phyloP scores from a whole-genome alignment of 2,329 filamentous ascomycete species.

The Thermothelomyces thermophilus region DNA sequence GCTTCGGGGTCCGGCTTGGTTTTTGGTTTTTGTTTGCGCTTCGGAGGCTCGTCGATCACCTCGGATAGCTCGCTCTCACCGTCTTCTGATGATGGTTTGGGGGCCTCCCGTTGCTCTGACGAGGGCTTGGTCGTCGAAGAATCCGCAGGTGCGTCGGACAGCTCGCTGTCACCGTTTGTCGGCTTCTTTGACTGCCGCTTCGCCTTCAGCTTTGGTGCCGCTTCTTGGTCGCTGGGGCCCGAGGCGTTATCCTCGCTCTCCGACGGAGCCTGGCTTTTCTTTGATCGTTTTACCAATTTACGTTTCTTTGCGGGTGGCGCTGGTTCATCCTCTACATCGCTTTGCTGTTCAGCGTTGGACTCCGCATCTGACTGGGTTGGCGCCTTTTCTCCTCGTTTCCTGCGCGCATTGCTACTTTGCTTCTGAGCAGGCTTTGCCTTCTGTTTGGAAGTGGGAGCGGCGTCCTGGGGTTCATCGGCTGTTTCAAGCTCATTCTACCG shows the following conservation, averaged over 20 bases:
- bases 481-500: constrained; percentile 13
- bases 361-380: constrained; percentile 9
- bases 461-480: constrained; percentile 13
- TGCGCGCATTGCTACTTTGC: constrained; percentile 25
- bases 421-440: constrained; percentile 19
- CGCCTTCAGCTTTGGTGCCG: background rate
- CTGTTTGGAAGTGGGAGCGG: constrained; percentile 1
- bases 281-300: constrained; percentile 26
- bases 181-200: constrained; percentile 1
- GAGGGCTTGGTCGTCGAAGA: background rate
- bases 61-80: constrained; percentile 20
- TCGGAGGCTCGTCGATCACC: constrained; percentile 21
- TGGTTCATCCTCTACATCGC: constrained; percentile 21
- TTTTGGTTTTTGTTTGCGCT: constrained; percentile 15
- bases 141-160: constrained; percentile 4
- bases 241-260: constrained; percentile 21
- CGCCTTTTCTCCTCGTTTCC: constrained; percentile 23
- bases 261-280: constrained; percentile 9
- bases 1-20: background rate
- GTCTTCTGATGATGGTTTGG: background rate
- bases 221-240: constrained; percentile 7
- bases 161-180: constrained; percentile 29
- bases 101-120: background rate
- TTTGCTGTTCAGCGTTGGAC: constrained; percentile 9
- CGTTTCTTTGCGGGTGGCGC: constrained; percentile 29